A percentile compares a stretch with the other conserved stretches of the same genome.
Evolutionary conservation across 805 yeast species (phyloP).

Genomic region (Candida nanaspora): DNA sequence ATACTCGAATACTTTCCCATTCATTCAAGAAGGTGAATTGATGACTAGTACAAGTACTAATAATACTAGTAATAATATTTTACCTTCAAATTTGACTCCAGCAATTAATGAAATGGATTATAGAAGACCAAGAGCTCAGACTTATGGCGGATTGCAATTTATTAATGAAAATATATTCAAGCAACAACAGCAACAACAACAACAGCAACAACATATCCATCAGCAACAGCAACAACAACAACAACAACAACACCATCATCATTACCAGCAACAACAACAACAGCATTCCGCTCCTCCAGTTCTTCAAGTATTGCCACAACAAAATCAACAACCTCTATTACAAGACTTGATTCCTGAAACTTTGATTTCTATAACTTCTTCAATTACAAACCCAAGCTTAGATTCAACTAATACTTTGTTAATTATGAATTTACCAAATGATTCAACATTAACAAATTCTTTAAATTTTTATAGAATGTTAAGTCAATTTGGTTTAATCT

Average conservation of each 20-base stretch:
- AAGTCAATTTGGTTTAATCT: constrained; percentile 52
- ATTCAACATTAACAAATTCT: constrained; percentile 32
- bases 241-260: constrained; percentile 9
- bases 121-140: constrained; percentile 1
- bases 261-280: constrained; percentile 3
- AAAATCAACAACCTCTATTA: constrained; percentile 23
- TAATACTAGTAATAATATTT: not conserved
- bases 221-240: constrained; percentile 8
- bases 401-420: constrained; percentile 75
- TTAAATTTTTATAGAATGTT: constrained; percentile 48
- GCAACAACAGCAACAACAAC: constrained; percentile 7
- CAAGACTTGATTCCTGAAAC: constrained; percentile 57
- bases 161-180: constrained; percentile 3
- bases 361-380: constrained; percentile 56
- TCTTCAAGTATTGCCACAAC: constrained; percentile 8
- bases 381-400: constrained; percentile 60
- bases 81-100: not conserved
- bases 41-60: not conserved
- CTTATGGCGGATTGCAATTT: constrained; percentile 12
- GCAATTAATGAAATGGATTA: not conserved
- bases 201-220: constrained; percentile 6
- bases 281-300: no score
- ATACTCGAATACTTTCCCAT: constrained; percentile 8
- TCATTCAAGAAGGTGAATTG: not conserved
- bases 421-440: constrained; percentile 69